These are phyloP conservation scores for Microbotryum violaceum DNA, from an alignment of 1,284 basidiomycete genomes.

Conservation along the genomic window DNA sequence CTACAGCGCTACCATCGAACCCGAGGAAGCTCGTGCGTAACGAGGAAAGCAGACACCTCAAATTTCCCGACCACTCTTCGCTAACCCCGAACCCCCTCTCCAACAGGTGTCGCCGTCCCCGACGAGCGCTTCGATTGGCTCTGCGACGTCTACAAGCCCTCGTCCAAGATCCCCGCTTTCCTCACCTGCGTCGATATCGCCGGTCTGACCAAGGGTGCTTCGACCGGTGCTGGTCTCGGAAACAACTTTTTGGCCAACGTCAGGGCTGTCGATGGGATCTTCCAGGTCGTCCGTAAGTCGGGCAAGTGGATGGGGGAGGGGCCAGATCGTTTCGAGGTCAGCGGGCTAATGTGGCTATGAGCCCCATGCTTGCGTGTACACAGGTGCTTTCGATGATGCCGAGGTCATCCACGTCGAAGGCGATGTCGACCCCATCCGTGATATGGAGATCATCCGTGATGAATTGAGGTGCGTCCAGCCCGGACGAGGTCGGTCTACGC, in stretches of 20 bases:
- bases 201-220: conserved; percentile 90
- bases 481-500: not conserved
- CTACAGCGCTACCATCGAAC: conserved; percentile 46
- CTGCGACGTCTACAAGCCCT: conserved; percentile 81
- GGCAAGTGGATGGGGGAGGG: not conserved
- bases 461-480: conserved; percentile 56
- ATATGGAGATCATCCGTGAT: conserved; percentile 96
- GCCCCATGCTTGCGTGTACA: not conserved
- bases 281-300: conserved; percentile 76
- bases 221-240: conserved; percentile 94
- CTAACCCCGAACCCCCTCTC: not conserved
- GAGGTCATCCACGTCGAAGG: conserved; percentile 99
- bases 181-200: conserved; percentile 99
- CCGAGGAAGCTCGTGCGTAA: conserved; percentile 52
- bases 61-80: conserved; percentile 44
- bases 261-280: conserved; percentile 97
- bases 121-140: conserved; percentile 94
- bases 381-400: conserved; percentile 83
- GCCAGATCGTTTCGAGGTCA: not conserved
- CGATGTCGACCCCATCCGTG: conserved; percentile 88
- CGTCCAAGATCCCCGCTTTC: conserved; percentile 80
- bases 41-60: not conserved
- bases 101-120: conserved; percentile 79
- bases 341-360: not conserved
- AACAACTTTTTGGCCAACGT: conserved; percentile 98